Conservation (phyloP, 2,329 filamentous ascomycete species). For the Penicillium digitatum region DNA sequence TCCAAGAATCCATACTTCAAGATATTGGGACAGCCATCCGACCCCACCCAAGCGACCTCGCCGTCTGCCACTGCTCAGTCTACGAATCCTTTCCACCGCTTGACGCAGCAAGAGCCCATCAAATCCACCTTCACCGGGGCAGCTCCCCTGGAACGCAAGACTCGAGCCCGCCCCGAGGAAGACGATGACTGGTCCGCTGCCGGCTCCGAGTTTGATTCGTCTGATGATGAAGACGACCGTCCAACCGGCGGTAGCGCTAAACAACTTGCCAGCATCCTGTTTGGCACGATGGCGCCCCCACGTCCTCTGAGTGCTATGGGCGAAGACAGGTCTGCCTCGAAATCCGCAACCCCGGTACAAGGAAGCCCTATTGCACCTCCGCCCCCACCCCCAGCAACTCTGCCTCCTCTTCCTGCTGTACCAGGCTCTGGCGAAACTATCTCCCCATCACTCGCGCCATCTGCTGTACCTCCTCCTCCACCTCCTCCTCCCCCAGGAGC, state of each 20-base stretch:
- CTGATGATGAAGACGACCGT: constrained; percentile 68
- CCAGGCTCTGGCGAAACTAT: constrained; percentile 21
- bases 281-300: constrained; percentile 94
- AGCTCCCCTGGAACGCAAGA: constrained; percentile 46
- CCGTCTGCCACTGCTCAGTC: constrained; percentile 56
- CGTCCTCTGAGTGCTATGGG: constrained; percentile 80
- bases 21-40: constrained; percentile 70
- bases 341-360: constrained; percentile 45
- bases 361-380: constrained; percentile 37
- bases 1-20: constrained; percentile 95
- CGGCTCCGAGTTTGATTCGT: constrained; percentile 72
- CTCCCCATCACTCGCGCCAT: constrained; percentile 30
- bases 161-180: constrained; percentile 58
- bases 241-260: constrained; percentile 80
- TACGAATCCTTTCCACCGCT: constrained; percentile 95
- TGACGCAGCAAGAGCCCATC: constrained; percentile 56
- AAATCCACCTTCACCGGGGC: constrained; percentile 51
- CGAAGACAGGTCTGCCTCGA: constrained; percentile 55
- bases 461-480: constrained; percentile 31
- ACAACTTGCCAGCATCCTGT: constrained; percentile 88
- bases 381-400: constrained; percentile 48
- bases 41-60: constrained; percentile 46
- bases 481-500: constrained; percentile 35
- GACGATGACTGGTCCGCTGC: constrained; percentile 75
- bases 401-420: constrained; percentile 29